phyloP scores from a whole-genome alignment of 306 rosid genomes.

The Gynostemma pentaphyllum region DNA sequence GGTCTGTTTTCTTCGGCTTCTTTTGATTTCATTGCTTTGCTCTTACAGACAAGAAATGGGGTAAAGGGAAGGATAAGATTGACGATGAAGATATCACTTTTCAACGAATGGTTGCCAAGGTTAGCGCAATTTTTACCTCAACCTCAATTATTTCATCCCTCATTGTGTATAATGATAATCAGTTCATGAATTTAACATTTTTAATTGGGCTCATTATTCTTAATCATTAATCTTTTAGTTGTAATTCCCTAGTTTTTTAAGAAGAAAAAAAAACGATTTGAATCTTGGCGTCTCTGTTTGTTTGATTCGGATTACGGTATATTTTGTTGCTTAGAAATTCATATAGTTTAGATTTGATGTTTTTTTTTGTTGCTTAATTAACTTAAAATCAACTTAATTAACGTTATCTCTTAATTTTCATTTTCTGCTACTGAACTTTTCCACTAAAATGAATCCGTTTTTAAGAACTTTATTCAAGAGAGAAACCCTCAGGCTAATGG shows the following conservation, averaged over 20 bases:
- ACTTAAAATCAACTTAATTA: neutral
- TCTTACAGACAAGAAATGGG: constrained; percentile 72
- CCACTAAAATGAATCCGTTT: no score
- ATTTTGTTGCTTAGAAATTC: neutral
- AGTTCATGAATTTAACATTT: neutral
- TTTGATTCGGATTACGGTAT: no score
- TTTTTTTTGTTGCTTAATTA: neutral
- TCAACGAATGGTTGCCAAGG: constrained; percentile 99
- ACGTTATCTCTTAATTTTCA: no score
- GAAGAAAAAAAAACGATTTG: no score
- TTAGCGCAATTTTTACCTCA: constrained; percentile 84
- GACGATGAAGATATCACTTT: constrained; percentile 94
- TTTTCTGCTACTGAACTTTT: no score
- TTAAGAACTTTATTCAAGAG: no score
- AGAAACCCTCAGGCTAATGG: no score
- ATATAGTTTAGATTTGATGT: neutral
- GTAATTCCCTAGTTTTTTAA: no score
- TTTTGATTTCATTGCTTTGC: neutral
- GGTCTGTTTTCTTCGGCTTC: neutral
- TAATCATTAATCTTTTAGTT: no score
- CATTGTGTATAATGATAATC: neutral
- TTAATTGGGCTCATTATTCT: no score
- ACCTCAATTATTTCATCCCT: constrained; percentile 10
- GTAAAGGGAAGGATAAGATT: constrained; percentile 89
- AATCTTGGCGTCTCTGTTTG: no score